Percentiles rank a stretch among this genome's conserved stretches.
These are phyloP conservation scores for Talaromyces sp. DNA, from an alignment of 2,329 filamentous ascomycete species.

Conservation along the genomic window DNA sequence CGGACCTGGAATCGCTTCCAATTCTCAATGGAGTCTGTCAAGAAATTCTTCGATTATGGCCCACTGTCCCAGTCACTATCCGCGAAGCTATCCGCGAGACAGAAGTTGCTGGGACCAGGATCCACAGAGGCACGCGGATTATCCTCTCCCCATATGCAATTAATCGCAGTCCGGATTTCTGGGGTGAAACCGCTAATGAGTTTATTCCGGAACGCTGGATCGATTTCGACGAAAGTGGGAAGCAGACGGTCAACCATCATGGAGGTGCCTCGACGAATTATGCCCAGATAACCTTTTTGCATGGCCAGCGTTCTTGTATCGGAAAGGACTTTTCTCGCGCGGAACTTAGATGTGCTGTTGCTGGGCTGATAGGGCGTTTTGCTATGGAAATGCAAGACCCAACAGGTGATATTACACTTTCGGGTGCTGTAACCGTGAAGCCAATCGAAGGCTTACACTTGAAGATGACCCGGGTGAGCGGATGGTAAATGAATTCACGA, in stretches of 20 bases:
- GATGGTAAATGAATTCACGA: slow-evolving; percentile 19
- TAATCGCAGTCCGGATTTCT: slow-evolving; percentile 62
- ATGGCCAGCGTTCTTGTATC: slow-evolving; percentile 75
- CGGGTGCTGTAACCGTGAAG: slow-evolving; percentile 32
- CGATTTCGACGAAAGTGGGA: slow-evolving; percentile 48
- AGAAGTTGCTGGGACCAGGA: slow-evolving; percentile 53
- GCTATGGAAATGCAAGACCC: slow-evolving; percentile 14
- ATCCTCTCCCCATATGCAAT: slow-evolving; percentile 60
- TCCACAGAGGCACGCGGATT: slow-evolving; percentile 65
- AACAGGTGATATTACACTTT: slow-evolving; percentile 17
- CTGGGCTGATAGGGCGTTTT: slow-evolving; percentile 17
- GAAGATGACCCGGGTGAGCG: slow-evolving; percentile 24
- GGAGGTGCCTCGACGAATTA: slow-evolving; percentile 60
- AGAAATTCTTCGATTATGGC: slow-evolving; percentile 65
- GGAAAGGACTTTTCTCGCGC: slow-evolving; percentile 49
- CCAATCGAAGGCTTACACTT: slow-evolving; percentile 34
- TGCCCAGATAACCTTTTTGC: slow-evolving; percentile 69
- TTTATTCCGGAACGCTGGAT: slow-evolving; percentile 75
- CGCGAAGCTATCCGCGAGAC: slow-evolving; percentile 62
- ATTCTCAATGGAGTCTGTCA: slow-evolving; percentile 71
- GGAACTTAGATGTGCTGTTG: slow-evolving; percentile 22
- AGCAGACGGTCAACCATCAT: slow-evolving; percentile 56
- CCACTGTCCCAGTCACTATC: slow-evolving; percentile 63
- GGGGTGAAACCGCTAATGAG: slow-evolving; percentile 64
- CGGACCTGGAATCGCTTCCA: slow-evolving; percentile 55